Percentiles rank a stretch among this genome's conserved stretches.
phyloP scores from a whole-genome alignment of 352 stramenopile genomes.

The Thraustochytrium striatum region DNA sequence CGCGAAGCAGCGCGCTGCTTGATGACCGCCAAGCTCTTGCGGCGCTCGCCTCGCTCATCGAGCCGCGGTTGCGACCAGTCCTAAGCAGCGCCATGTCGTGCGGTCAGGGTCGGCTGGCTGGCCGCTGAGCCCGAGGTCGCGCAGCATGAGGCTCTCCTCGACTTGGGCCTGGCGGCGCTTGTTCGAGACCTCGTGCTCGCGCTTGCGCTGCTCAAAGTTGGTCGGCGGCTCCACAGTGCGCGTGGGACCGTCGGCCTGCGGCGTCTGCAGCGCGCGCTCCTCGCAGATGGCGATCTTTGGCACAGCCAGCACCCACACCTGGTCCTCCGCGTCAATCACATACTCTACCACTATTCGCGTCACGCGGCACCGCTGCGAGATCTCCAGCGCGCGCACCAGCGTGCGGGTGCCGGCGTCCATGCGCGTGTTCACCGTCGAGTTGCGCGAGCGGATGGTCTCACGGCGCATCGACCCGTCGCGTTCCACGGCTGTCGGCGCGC shows the following conservation, averaged over 20 bases:
- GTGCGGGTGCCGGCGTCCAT: conserved; percentile 1
- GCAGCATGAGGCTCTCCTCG: conserved; percentile 6
- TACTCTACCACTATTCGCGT: not conserved
- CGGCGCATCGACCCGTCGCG: not conserved
- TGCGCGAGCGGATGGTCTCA: conserved; percentile 13
- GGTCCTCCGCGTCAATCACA: conserved; percentile 11
- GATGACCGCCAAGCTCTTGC: not conserved
- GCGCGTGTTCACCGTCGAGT: not conserved
- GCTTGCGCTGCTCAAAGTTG: conserved; percentile 1
- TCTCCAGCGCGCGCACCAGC: conserved; percentile 1
- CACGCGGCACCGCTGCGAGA: not conserved
- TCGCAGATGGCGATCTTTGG: not conserved
- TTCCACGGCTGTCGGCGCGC: not conserved
- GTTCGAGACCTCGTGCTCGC: not conserved
- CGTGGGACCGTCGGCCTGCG: not conserved
- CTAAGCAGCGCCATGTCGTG: conserved; percentile 3
- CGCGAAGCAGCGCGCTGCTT: not conserved
- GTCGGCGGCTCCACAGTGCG: conserved; percentile 13
- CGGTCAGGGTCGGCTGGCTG: not conserved
- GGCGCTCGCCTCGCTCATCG: not conserved
- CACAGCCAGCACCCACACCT: not conserved
- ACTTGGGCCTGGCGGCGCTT: not conserved
- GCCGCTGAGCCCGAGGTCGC: not conserved
- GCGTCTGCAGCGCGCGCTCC: not conserved
- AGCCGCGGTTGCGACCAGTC: not conserved